Evolutionary conservation across 2,329 filamentous ascomycete genomes (phyloP).

Genomic region (Trichoderma atrobrunneum): DNA sequence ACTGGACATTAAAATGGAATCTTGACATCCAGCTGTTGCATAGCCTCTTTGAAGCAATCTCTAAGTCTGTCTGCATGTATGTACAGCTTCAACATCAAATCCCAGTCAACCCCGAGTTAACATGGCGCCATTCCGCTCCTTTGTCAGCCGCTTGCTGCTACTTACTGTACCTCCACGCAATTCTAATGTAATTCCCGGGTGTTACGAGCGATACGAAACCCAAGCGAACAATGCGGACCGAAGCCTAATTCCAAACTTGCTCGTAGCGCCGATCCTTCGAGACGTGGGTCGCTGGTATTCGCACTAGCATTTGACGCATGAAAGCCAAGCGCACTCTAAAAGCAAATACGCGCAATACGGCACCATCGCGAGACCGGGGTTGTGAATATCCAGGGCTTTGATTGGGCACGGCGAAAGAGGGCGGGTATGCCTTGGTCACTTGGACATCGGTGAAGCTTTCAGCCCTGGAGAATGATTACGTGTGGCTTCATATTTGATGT

Average conservation of each 20-base stretch:
- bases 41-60: background rate
- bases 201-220: background rate
- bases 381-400: background rate
- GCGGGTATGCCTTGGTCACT: background rate
- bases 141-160: background rate
- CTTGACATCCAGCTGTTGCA: background rate
- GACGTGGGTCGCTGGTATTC: background rate
- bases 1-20: background rate
- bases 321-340: background rate
- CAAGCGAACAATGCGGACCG: background rate
- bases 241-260: background rate
- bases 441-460: background rate
- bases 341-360: constrained; percentile 8
- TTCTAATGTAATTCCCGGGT: background rate
- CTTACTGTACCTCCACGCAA: background rate
- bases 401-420: background rate
- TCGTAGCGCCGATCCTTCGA: constrained; percentile 6
- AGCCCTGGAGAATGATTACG: background rate
- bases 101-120: background rate
- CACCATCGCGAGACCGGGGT: background rate
- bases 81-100: background rate
- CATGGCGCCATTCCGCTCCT: background rate
- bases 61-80: background rate
- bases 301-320: background rate
- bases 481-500: background rate